Conservation (phyloP, 257 asterid genomes). For the Capsicum rhomboideum region DNA sequence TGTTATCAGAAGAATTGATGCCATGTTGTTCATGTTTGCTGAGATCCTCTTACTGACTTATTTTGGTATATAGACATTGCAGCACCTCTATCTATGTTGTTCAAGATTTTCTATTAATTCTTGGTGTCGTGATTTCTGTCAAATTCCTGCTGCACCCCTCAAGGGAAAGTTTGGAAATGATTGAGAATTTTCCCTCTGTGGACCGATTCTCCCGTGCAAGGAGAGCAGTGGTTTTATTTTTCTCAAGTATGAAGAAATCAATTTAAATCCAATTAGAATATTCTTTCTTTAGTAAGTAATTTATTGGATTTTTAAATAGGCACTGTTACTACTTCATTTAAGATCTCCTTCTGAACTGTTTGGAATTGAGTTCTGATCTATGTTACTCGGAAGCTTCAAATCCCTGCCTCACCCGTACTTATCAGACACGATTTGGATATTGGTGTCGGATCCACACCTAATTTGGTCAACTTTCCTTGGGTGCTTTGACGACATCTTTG, state of each 20-base stretch:
- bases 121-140: not conserved
- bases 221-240: not conserved
- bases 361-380: not conserved
- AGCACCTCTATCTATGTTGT: not conserved
- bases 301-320: not conserved
- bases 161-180: not conserved
- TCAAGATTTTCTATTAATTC: not conserved
- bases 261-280: not conserved
- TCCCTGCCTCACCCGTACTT: not conserved
- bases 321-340: not conserved
- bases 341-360: not conserved
- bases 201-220: not conserved
- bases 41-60: not conserved
- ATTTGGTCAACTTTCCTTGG: not conserved
- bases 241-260: not conserved
- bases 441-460: not conserved
- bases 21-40: not conserved
- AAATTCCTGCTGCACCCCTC: not conserved
- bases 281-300: not conserved
- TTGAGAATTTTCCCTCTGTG: not conserved
- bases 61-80: not conserved
- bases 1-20: not conserved
- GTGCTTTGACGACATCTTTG: not conserved
- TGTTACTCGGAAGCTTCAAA: not conserved
- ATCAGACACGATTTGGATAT: not conserved